Evolutionary conservation across 371 early-diverging fungal species (phyloP).

Genomic region (Actinomortierella ambigua): DNA sequence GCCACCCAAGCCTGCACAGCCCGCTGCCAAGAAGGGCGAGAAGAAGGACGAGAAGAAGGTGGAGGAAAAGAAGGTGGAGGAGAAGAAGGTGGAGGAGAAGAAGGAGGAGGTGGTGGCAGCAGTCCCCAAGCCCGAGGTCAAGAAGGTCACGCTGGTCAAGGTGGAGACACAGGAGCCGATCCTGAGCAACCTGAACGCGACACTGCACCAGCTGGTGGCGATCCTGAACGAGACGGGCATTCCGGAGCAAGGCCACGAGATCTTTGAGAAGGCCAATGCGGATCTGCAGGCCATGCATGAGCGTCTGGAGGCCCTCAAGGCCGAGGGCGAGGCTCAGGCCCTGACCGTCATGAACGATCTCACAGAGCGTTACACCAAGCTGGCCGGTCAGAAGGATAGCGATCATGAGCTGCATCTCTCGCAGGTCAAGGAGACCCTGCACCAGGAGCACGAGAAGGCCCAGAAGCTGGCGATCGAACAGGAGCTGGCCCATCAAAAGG

Average conservation of each 20-base stretch:
- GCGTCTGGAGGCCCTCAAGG: conserved; percentile 43
- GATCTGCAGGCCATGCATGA: conserved; percentile 42
- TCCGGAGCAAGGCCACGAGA: conserved; percentile 46
- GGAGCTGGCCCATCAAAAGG: conserved; percentile 52
- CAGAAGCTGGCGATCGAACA: conserved; percentile 38
- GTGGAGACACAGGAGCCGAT: conserved; percentile 45
- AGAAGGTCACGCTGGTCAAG: conserved; percentile 35
- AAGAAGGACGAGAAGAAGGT: neutral
- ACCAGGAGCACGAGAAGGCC: conserved; percentile 49
- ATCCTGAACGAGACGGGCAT: conserved; percentile 47
- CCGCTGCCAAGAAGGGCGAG: conserved; percentile 6
- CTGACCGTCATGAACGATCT: conserved; percentile 44
- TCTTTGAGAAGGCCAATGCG: conserved; percentile 46
- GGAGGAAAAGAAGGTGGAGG: conserved; percentile 5
- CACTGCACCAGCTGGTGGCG: conserved; percentile 32
- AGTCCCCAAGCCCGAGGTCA: conserved; percentile 20
- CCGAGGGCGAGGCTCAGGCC: conserved; percentile 47
- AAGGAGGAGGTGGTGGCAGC: conserved; percentile 5
- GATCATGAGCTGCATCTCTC: conserved; percentile 42
- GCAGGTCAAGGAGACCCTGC: conserved; percentile 49
- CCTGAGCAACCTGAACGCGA: conserved; percentile 44
- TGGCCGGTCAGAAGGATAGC: conserved; percentile 29
- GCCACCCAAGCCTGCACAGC: conserved; percentile 20
- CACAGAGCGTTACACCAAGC: conserved; percentile 35
- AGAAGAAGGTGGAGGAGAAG: conserved; percentile 12